Conservation (phyloP, 768 basidiomycete species). For the Filobasidium wieringae region DNA sequence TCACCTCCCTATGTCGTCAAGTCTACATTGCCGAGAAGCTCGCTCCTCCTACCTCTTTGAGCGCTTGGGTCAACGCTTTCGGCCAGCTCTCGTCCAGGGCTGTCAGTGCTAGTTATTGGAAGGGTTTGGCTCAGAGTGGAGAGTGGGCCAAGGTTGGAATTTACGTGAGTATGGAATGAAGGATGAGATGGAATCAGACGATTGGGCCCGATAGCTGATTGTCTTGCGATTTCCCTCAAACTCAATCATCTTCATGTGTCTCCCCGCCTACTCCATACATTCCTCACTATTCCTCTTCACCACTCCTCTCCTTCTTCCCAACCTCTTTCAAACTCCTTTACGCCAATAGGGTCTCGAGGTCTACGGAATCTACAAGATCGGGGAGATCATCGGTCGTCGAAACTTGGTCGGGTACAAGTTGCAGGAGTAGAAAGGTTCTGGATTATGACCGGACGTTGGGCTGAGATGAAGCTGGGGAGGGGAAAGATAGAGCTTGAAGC, state of each 20-base stretch:
- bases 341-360: slow-evolving; percentile 31
- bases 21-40: slow-evolving; percentile 39
- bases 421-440: slow-evolving; percentile 34
- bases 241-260: too few relatives aligned
- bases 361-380: slow-evolving; percentile 40
- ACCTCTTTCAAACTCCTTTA: background rate
- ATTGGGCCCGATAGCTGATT: too few relatives aligned
- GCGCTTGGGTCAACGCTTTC: slow-evolving; percentile 32
- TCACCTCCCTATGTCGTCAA: slow-evolving; percentile 33
- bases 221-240: too few relatives aligned
- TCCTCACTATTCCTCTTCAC: background rate
- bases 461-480: too few relatives aligned
- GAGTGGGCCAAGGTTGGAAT: slow-evolving; percentile 36
- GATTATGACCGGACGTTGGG: too few relatives aligned
- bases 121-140: slow-evolving; percentile 27
- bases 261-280: background rate
- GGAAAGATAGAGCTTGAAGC: too few relatives aligned
- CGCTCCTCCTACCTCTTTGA: slow-evolving; percentile 32
- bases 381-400: slow-evolving; percentile 39
- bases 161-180: slow-evolving; percentile 25
- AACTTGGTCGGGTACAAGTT: slow-evolving; percentile 38
- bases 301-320: background rate
- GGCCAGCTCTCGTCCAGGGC: slow-evolving; percentile 30
- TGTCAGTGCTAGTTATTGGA: slow-evolving; percentile 25
- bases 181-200: background rate